Base-by-base conservation (phyloP, 805 yeast species). In the Candida parachauliodes region DNA sequence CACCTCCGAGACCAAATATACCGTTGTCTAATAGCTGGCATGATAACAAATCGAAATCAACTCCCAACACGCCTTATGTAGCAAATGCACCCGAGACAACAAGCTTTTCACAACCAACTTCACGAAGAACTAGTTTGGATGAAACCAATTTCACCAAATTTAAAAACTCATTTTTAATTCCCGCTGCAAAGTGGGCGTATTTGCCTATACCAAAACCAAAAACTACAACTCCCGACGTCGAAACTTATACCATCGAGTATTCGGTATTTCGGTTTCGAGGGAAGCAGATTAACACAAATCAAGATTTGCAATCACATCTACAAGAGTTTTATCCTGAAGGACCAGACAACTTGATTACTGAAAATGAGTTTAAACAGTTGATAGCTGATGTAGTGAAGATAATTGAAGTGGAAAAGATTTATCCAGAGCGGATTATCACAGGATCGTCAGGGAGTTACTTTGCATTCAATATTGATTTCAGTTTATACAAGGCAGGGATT, bases 361-460 rank as follows among this genome's bases (percentile, higher is more conserved):
- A 40, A 20, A 42, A 27, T 8, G 54, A 59, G 9, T 78, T 73
- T 46, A 52, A 64, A 19, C 34, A 33, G 2, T 50, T 75, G 17
- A 72, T 81, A 2, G 52, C 60, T n/a, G 57, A 62, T 24, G 68
- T 75, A 0, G 59, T 65, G 1, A 54, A 52, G 6, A 76, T 79
- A 2, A 73, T 80, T n/a, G 72, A 66, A 24, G 35, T 43, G 3
- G 55, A 52, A 9, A 69, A 65, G 5, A 55, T 73, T 4, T 57
- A 58, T 18, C 85, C 88, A 0, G 49, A 55, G 34, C 56, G 83
- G 36, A 81, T 83, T 5, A 49, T 77, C 18, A 71, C 77, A 14
- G 89, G 89, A 0, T 79, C 86, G 2, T 77, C 85, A 0, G 89
- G 89, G 1, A 76, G 83, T 37, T 82, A 82, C 51, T 83, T 82